Conservation (phyloP, 495 filamentous ascomycete species). For the Geopyxis carbonaria region DNA sequence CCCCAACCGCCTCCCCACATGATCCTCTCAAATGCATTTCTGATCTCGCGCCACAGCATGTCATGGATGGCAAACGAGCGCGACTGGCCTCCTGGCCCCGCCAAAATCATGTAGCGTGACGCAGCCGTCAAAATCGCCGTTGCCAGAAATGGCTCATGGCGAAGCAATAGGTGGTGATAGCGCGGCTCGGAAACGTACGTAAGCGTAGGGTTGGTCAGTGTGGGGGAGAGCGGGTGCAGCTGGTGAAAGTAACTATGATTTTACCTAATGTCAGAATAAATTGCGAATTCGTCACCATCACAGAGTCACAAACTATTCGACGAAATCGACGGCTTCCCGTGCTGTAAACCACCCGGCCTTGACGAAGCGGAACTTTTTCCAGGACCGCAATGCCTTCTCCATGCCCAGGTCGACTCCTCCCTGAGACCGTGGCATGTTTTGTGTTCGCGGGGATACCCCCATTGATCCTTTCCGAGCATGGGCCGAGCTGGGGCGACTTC, state of each 20-base stretch:
- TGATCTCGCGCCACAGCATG: slow-evolving; percentile 84
- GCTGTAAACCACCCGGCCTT: slow-evolving; percentile 93
- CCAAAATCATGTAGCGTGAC: slow-evolving; percentile 63
- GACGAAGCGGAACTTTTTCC: slow-evolving; percentile 82
- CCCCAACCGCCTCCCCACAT: slow-evolving; percentile 85
- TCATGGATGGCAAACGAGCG: slow-evolving; percentile 86
- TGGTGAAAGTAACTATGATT: slow-evolving; percentile 82
- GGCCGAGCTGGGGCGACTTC: not conserved
- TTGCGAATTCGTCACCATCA: not conserved
- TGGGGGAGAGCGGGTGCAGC: slow-evolving; percentile 78
- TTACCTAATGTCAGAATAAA: not conserved
- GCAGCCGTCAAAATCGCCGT: slow-evolving; percentile 82
- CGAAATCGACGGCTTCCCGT: slow-evolving; percentile 76
- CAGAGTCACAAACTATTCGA: slow-evolving; percentile 50
- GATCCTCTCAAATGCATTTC: slow-evolving; percentile 82
- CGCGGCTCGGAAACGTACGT: slow-evolving; percentile 29
- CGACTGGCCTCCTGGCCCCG: slow-evolving; percentile 63
- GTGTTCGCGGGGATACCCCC: not conserved
- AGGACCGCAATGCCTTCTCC: slow-evolving; percentile 59
- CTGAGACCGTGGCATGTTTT: slow-evolving; percentile 2
- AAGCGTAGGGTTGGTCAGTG: slow-evolving; percentile 31
- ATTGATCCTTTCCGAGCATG: not conserved
- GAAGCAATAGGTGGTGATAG: slow-evolving; percentile 54
- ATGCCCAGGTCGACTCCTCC: slow-evolving; percentile 26
- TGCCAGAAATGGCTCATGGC: slow-evolving; percentile 77